A percentile compares a stretch with the other conserved stretches of the same genome.
phyloP scores from a whole-genome alignment of 83 land plant species.

The Larix sibirica region DNA sequence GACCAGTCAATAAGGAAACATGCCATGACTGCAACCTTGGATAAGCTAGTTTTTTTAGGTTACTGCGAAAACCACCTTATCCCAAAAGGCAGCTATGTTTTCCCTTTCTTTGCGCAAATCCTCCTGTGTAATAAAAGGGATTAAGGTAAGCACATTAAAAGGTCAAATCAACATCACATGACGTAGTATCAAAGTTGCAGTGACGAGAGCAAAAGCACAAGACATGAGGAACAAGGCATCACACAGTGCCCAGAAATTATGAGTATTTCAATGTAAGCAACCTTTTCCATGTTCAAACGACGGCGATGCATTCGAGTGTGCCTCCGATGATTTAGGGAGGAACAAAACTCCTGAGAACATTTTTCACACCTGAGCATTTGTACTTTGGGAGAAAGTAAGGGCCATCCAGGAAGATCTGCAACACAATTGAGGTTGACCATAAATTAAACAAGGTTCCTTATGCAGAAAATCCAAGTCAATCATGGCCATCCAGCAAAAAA shows the following conservation, averaged over 20 bases:
- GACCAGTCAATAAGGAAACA: too few relatives aligned
- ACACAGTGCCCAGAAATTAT: too few relatives aligned
- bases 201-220: too few relatives aligned
- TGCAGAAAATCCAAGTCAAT: too few relatives aligned
- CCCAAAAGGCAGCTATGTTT: slow-evolving; percentile 67
- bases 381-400: slow-evolving; percentile 54
- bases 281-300: slow-evolving; percentile 58
- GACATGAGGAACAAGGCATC: too few relatives aligned
- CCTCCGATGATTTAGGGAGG: slow-evolving; percentile 63
- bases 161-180: too few relatives aligned
- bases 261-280: slow-evolving; percentile 7
- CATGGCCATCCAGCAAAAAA: too few relatives aligned
- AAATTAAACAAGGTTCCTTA: not conserved
- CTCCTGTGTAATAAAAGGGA: slow-evolving; percentile 28
- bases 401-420: slow-evolving; percentile 75
- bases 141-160: too few relatives aligned
- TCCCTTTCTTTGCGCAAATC: slow-evolving; percentile 52
- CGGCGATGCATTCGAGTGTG: slow-evolving; percentile 66
- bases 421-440: not conserved
- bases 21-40: too few relatives aligned
- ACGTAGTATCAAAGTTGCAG: too few relatives aligned
- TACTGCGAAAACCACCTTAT: slow-evolving; percentile 42
- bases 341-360: slow-evolving; percentile 68
- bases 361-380: slow-evolving; percentile 80
- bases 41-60: not conserved